Percentiles rank a stretch among this genome's conserved stretches.
Evolutionary conservation across 164 flowering plant species (phyloP).

Genomic region (Tetracentron sinense): DNA sequence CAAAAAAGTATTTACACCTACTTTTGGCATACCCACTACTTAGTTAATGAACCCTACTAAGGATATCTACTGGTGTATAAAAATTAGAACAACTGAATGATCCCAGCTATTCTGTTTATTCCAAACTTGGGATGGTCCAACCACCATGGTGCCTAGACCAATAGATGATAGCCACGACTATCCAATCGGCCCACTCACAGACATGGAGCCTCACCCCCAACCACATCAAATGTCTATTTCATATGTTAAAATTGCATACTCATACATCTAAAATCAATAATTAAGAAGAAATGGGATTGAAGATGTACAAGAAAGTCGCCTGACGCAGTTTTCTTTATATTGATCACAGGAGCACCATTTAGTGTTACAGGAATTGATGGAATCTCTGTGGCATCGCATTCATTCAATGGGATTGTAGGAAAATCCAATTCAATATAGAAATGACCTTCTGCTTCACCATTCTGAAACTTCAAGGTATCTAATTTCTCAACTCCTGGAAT

Average conservation of each 20-base stretch:
- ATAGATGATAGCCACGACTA: no score
- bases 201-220: no score
- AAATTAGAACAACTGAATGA: no score
- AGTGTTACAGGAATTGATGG: slow-evolving; percentile 37
- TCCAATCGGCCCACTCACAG: no score
- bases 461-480: slow-evolving; percentile 10
- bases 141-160: not conserved
- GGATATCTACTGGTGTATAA: not conserved
- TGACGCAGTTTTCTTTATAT: slow-evolving; percentile 29
- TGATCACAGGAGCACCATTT: slow-evolving; percentile 36
- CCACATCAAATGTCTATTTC: not conserved
- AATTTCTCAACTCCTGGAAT: slow-evolving; percentile 13
- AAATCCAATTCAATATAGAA: slow-evolving; percentile 52
- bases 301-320: slow-evolving; percentile 39
- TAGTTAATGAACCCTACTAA: not conserved
- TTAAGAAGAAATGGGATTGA: not conserved
- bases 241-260: not conserved
- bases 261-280: no score
- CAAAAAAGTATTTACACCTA: not conserved
- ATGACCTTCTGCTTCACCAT: slow-evolving; percentile 14
- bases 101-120: no score
- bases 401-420: slow-evolving; percentile 32
- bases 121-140: not conserved
- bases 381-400: slow-evolving; percentile 26
- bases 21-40: not conserved